phyloP scores from a whole-genome alignment of 1,284 basidiomycete genomes.

The Wallemia hederae region DNA sequence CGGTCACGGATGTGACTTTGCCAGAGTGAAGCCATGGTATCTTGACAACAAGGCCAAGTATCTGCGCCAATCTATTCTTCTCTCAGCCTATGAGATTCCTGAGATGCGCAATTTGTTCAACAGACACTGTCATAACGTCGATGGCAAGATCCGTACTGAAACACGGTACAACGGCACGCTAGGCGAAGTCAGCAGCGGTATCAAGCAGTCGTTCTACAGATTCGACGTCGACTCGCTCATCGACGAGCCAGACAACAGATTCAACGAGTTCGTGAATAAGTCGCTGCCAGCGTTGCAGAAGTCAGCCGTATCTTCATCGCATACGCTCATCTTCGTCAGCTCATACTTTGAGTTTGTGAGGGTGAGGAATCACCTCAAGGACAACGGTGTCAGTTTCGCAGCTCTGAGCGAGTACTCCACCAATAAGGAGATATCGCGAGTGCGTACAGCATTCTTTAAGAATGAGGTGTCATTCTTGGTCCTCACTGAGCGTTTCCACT shows the following conservation, averaged over 20 bases:
- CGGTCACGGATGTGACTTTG: constrained; percentile 81
- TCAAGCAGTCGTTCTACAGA: constrained; percentile 44
- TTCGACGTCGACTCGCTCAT: constrained; percentile 44
- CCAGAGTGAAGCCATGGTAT: constrained; percentile 90
- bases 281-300: constrained; percentile 54
- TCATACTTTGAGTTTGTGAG: constrained; percentile 93
- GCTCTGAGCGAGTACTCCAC: constrained; percentile 87
- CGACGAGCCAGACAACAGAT: constrained; percentile 60
- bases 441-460: constrained; percentile 69
- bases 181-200: constrained; percentile 34
- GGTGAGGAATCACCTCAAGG: constrained; percentile 57
- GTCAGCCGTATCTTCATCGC: constrained; percentile 66
- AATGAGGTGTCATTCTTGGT: constrained; percentile 64
- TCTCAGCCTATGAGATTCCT: constrained; percentile 71
- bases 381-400: constrained; percentile 36
- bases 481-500: constrained; percentile 89
- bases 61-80: constrained; percentile 60
- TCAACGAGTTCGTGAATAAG: constrained; percentile 60
- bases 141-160: constrained; percentile 46
- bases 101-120: constrained; percentile 59
- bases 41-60: constrained; percentile 66
- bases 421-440: constrained; percentile 72
- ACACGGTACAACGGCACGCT: constrained; percentile 30
- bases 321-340: constrained; percentile 67
- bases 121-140: constrained; percentile 41